phyloP scores from a whole-genome alignment of 495 filamentous ascomycete species.

The Talaromyces adpressus region DNA sequence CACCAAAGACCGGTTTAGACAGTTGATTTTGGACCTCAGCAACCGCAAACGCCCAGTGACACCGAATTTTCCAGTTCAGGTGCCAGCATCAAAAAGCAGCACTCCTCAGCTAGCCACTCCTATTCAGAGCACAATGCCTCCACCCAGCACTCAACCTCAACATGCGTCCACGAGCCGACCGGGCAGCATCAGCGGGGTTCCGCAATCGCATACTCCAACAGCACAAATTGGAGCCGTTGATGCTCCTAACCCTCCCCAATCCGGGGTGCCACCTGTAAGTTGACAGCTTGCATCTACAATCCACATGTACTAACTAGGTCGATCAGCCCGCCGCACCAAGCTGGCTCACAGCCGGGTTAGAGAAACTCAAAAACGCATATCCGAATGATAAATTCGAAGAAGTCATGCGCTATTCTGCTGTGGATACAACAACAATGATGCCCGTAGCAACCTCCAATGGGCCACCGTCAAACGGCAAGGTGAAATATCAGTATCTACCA shows the following conservation, averaged over 20 bases:
- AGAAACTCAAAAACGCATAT: conserved; percentile 54
- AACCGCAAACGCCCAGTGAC: conserved; percentile 30
- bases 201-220: conserved; percentile 24
- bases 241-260: conserved; percentile 49
- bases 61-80: conserved; percentile 13
- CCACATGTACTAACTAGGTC: conserved; percentile 7
- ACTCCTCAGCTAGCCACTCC: conserved; percentile 47
- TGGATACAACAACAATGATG: conserved; percentile 58
- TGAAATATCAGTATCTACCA: conserved; percentile 72
- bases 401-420: conserved; percentile 75
- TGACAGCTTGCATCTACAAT: background rate
- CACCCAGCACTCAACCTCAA: conserved; percentile 37
- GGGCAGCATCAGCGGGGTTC: conserved; percentile 20
- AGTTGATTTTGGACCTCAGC: conserved; percentile 47
- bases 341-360: conserved; percentile 68
- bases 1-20: conserved; percentile 51
- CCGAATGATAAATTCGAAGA: conserved; percentile 76
- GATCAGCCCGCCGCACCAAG: conserved; percentile 65
- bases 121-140: conserved; percentile 52
- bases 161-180: conserved; percentile 23
- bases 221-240: conserved; percentile 59
- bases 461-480: conserved; percentile 36
- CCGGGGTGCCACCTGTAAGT: conserved; percentile 54
- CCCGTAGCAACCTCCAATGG: conserved; percentile 43
- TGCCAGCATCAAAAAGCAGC: conserved; percentile 42